Conservation (phyloP, 805 yeast species). For the Zygotorulaspora sp. region DNA sequence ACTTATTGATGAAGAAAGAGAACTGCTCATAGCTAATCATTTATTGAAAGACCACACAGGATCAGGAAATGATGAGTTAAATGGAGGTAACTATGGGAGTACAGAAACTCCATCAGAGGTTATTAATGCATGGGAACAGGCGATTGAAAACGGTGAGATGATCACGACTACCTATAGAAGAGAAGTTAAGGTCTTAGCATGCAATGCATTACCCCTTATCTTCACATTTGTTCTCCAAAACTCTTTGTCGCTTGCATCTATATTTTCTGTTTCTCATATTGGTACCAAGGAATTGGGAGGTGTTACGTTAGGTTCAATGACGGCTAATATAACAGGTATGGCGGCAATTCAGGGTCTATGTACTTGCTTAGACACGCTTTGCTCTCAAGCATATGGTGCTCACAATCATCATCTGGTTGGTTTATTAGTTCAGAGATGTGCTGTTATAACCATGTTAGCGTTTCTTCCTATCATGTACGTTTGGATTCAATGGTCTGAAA, state of each 20-base stretch:
- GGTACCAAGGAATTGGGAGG: slow-evolving; percentile 73
- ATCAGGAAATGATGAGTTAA: background rate
- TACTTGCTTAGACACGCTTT: slow-evolving; percentile 72
- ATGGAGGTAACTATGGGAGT: slow-evolving; percentile 10
- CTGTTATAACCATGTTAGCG: slow-evolving; percentile 51
- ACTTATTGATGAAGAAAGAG: slow-evolving; percentile 32
- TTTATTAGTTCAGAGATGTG: slow-evolving; percentile 62
- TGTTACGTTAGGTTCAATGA: slow-evolving; percentile 69
- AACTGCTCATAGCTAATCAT: slow-evolving; percentile 33
- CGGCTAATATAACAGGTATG: slow-evolving; percentile 70
- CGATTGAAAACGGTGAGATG: slow-evolving; percentile 29
- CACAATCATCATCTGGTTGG: slow-evolving; percentile 63
- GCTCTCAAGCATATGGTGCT: slow-evolving; percentile 76
- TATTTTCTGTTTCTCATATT: slow-evolving; percentile 70
- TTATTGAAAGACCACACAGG: slow-evolving; percentile 11
- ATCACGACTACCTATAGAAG: slow-evolving; percentile 36
- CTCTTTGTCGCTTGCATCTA: slow-evolving; percentile 70
- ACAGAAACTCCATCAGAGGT: slow-evolving; percentile 20
- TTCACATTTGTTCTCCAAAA: slow-evolving; percentile 66
- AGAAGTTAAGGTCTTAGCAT: slow-evolving; percentile 40
- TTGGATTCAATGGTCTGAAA: slow-evolving; percentile 58
- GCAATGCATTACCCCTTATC: slow-evolving; percentile 57
- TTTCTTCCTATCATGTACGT: slow-evolving; percentile 50
- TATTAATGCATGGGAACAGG: slow-evolving; percentile 30
- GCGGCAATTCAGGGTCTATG: slow-evolving; percentile 73